Evolutionary conservation across 257 asterid species (phyloP).

Genomic region (Craterostigma plantagineum): DNA sequence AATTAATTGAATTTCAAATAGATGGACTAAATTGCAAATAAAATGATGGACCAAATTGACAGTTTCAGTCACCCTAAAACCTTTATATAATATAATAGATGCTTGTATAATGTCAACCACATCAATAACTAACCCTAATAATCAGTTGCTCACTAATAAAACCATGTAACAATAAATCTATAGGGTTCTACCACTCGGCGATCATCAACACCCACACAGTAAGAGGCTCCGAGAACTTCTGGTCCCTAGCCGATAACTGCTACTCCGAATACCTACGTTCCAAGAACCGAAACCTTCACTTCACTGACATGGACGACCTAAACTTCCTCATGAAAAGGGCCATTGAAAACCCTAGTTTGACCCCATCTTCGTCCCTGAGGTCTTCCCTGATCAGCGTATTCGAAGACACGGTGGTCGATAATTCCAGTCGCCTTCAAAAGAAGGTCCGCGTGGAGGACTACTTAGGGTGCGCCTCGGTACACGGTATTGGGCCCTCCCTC

Average conservation of each 20-base stretch:
- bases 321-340: constrained; percentile 51
- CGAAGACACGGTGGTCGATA: constrained; percentile 50
- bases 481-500: constrained; percentile 60
- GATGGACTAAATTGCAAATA: too few species aligned
- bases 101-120: too few species aligned
- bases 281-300: constrained; percentile 38
- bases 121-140: too few species aligned
- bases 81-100: too few species aligned
- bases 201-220: constrained; percentile 33
- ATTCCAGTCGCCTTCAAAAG: constrained; percentile 12
- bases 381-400: constrained; percentile 42
- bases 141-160: too few species aligned
- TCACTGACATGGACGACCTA: constrained; percentile 51
- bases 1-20: too few species aligned
- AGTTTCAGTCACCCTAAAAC: too few species aligned
- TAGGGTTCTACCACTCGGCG: constrained; percentile 52
- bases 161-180: too few species aligned
- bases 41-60: too few species aligned
- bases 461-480: constrained; percentile 51
- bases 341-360: constrained; percentile 42
- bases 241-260: constrained; percentile 30
- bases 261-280: constrained; percentile 18
- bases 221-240: constrained; percentile 23
- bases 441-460: constrained; percentile 36
- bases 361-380: constrained; percentile 34